A percentile compares a stretch with the other conserved stretches of the same genome.
Evolutionary conservation across 495 filamentous ascomycete species (phyloP).

Genomic region (Xylaria acuta): DNA sequence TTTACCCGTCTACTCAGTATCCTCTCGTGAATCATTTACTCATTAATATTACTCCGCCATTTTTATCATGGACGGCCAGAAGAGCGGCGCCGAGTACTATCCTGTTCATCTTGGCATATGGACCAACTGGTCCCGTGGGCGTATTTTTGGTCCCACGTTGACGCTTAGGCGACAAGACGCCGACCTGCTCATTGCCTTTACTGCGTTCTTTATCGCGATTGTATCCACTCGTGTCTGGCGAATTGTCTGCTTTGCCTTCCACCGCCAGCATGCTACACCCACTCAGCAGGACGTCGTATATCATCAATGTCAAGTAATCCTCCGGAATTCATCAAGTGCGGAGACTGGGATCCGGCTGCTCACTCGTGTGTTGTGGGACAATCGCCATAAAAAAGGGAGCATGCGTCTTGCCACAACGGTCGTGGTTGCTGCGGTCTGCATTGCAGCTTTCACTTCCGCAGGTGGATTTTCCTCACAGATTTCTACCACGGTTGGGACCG

Average conservation of each 20-base stretch:
- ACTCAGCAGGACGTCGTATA: background rate
- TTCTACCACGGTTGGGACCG: constrained; percentile 14
- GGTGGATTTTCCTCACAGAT: constrained; percentile 25
- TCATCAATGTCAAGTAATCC: constrained; percentile 23
- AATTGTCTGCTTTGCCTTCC: constrained; percentile 23
- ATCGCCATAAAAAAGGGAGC: background rate
- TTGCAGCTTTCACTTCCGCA: constrained; percentile 10
- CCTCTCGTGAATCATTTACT: no score
- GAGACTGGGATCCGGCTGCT: constrained; percentile 22
- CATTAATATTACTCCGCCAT: no score
- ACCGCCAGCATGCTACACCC: background rate
- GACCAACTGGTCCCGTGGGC: constrained; percentile 18
- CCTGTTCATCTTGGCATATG: no score
- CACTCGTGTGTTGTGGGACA: background rate
- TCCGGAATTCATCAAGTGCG: constrained; percentile 20
- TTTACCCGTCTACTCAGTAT: no score
- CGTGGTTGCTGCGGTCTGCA: background rate
- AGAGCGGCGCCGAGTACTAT: no score
- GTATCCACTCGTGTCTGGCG: constrained; percentile 19
- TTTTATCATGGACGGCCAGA: no score
- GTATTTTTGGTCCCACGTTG: background rate
- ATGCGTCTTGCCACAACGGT: background rate
- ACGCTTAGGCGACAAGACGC: constrained; percentile 6
- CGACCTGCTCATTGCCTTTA: constrained; percentile 10
- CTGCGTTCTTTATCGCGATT: constrained; percentile 20